Conservation (phyloP, 305 asterid genomes). For the Fraxinus dipetala region DNA sequence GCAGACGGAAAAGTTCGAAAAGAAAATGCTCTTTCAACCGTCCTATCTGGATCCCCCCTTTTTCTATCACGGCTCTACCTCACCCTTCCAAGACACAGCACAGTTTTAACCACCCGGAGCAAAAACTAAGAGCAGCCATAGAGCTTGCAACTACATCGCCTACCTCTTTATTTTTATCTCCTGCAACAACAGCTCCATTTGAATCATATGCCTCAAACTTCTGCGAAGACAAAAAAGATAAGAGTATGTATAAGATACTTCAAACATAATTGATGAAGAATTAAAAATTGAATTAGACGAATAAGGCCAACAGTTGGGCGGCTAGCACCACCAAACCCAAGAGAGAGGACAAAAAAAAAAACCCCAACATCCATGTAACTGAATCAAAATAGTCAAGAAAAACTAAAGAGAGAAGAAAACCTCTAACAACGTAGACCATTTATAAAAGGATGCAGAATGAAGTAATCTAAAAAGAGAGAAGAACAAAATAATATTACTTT, state of each 20-base stretch:
- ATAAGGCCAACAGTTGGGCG: not conserved
- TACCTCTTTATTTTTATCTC: conserved; percentile 91
- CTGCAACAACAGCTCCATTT: conserved; percentile 75
- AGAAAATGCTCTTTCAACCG: not conserved
- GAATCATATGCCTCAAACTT: conserved; percentile 83
- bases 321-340: not conserved
- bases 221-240: conserved; percentile 42
- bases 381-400: not conserved
- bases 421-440: not conserved
- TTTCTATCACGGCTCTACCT: not conserved
- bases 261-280: not conserved
- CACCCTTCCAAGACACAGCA: not conserved
- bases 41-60: not conserved
- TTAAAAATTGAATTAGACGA: not conserved
- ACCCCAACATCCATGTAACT: not conserved
- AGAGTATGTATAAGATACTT: conserved; percentile 1
- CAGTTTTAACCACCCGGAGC: not conserved
- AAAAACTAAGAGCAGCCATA: conserved; percentile 3
- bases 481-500: not conserved
- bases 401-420: not conserved
- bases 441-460: not conserved
- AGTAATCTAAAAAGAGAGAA: not conserved
- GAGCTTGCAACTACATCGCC: conserved; percentile 19
- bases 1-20: not conserved
- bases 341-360: not conserved